phyloP scores from a whole-genome alignment of 345 rosid genomes.

The Passiflora organensis region DNA sequence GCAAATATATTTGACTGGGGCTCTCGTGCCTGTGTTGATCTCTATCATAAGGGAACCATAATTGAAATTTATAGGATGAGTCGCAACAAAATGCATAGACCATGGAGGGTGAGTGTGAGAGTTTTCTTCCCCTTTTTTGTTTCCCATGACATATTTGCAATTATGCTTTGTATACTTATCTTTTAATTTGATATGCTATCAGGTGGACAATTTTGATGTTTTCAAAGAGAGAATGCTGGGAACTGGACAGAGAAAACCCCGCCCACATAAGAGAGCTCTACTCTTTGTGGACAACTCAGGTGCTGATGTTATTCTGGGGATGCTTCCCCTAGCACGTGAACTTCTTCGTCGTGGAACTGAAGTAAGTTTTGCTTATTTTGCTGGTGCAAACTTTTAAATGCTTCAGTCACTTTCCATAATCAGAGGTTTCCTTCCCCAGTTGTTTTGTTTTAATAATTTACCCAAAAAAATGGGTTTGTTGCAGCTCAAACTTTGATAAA shows the following conservation, averaged over 20 bases:
- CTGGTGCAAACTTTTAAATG: constrained; percentile 6
- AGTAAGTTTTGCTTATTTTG: constrained; percentile 34
- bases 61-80: constrained; percentile 99
- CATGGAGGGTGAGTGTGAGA: constrained; percentile 66
- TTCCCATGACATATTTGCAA: no score
- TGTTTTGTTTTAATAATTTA: background rate
- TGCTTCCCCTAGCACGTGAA: constrained; percentile 98
- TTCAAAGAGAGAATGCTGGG: constrained; percentile 90
- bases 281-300: constrained; percentile 98
- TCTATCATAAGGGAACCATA: constrained; percentile 95
- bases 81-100: constrained; percentile 96
- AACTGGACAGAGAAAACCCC: constrained; percentile 52
- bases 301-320: constrained; percentile 87
- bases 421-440: background rate
- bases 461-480: background rate
- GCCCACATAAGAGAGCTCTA: constrained; percentile 80
- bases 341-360: constrained; percentile 94
- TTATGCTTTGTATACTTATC: no score
- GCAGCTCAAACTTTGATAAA: background rate
- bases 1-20: constrained; percentile 99
- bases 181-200: background rate
- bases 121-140: no score
- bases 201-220: constrained; percentile 95
- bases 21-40: constrained; percentile 96
- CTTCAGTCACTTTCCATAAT: background rate